A percentile compares a stretch with the other conserved stretches of the same genome.
Conservation (phyloP, 495 filamentous ascomycete genomes). For the Neurospora discreta region DNA sequence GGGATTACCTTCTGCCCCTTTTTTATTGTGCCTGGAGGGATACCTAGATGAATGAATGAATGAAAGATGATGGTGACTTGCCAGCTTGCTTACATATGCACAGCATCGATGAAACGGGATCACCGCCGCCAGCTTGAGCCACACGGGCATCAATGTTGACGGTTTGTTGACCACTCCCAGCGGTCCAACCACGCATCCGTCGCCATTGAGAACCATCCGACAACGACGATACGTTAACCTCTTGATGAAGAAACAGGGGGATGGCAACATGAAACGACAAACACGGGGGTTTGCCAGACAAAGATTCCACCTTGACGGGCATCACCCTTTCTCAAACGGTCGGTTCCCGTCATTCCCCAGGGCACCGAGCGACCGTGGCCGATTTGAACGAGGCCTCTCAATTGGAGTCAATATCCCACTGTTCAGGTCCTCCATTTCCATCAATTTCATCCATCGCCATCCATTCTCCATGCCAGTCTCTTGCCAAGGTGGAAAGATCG, state of each 20-base stretch:
- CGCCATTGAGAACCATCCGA: neutral
- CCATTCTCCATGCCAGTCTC: neutral
- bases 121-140: neutral
- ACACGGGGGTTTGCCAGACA: slow-evolving; percentile 1
- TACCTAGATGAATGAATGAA: neutral
- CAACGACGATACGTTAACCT: neutral
- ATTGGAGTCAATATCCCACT: neutral
- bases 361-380: neutral
- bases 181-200: neutral
- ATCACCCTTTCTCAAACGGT: neutral
- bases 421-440: neutral
- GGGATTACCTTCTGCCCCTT: neutral
- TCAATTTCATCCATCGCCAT: neutral
- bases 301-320: neutral
- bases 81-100: neutral
- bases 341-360: neutral
- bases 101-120: neutral
- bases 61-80: neutral
- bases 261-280: slow-evolving; percentile 3
- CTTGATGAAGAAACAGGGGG: neutral
- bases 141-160: neutral
- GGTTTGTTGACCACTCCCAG: neutral
- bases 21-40: neutral
- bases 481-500: neutral
- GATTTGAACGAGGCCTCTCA: neutral